Base-by-base conservation (phyloP, 148 eudicot genomes). In the Vaccinium darrowii region DNA sequence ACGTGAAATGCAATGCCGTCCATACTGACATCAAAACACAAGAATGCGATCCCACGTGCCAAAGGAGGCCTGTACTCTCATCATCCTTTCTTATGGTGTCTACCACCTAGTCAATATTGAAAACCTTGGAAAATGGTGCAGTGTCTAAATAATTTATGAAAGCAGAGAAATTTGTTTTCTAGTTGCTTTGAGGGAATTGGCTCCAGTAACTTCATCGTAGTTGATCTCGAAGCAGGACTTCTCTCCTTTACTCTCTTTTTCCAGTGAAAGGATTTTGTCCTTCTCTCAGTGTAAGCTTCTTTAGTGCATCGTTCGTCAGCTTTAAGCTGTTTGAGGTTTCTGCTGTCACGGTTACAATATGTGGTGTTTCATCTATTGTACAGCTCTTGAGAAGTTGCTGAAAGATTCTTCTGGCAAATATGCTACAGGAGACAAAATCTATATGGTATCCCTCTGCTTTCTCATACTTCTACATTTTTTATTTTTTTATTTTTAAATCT, bases 371-470 rank as follows among this genome's bases (percentile, higher is more conserved):
- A 76, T 77, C 8, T 76, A 21, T 57, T 76, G 33, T 75, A 72
- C 89, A 90, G 92, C 92, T 86, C 85, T 90, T 62, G 92, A 90
- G 84, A 90, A 82, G 54, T 85, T 90, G 86, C 87, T 90, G 10
- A 87, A 87, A 86, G 87, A 86, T 76, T 75, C 18, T 53, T 84
- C 92, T 62, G 90, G 90, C 57, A 88, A 54, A 84, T 90, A 83
- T 83, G 86, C 90, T 67, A 88, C 76, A 3, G 92, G 92, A 79
- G 91, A 90, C 74, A 82, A 87, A 87, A 85, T 87, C 60, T 86
- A 84, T 82, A 83, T 90, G 92, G 92, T 90, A 47, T 53, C 65
- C 57, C 56, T 85, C 77, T 69, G 43, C 76, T 50, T 39, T 52
- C 76, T n/a, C 49, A 19, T 18, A 9, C 25, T 83, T 69, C 2